Evolutionary conservation across 2,329 filamentous ascomycete genomes (phyloP), one percentile per base, ranked within the genome.

Genomic region (Xylariaceae sp.): DNA sequence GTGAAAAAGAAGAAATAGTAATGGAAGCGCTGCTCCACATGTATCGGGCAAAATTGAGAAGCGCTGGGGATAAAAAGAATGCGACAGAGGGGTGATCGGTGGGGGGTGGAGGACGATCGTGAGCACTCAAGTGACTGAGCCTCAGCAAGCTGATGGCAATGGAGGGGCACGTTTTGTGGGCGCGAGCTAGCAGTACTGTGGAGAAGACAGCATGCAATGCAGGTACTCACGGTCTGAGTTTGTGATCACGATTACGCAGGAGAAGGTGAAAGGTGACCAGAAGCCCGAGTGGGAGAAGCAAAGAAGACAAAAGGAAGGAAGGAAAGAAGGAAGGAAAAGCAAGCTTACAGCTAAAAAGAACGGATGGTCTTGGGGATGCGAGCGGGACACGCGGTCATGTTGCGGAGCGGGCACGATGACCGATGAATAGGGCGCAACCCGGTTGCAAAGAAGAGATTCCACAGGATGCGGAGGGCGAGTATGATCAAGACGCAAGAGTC

Each of bases 371-470:
- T 27, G 47, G 45, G n/a, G 46, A 53, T 47, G 39, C 48, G 53
- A 54, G 53, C 37, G 48, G 58, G 56, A 57, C 61, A 55, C 61
- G 63, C 57, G 62, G 62, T 64, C 64, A 67, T 67, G 64, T 56
- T 66, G 64, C 49, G 60, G 53, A 50, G 49, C 32, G 48, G 56
- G 51, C 58, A 51, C 63, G 62, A 43, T 54, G 47, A 47, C 50
- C 31, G 39, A 42, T 47, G 53, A 42, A 43, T 44, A 41, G 42
- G 31, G 57, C 44, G 47, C 41, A 46, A 31, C 29, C 49, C 29
- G 37, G 30, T 29, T 53, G 50, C 52, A 49, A 55, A 51, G 29
- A 42, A 47, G 4, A 19, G 7, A 19, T 19, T 2, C 12, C 39
- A 40, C 12, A 9, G n/a, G 39, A 40, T 19, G 39, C 4, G 26